phyloP scores from a whole-genome alignment of 139 green algal genomes.

The Eudorina sp. region DNA sequence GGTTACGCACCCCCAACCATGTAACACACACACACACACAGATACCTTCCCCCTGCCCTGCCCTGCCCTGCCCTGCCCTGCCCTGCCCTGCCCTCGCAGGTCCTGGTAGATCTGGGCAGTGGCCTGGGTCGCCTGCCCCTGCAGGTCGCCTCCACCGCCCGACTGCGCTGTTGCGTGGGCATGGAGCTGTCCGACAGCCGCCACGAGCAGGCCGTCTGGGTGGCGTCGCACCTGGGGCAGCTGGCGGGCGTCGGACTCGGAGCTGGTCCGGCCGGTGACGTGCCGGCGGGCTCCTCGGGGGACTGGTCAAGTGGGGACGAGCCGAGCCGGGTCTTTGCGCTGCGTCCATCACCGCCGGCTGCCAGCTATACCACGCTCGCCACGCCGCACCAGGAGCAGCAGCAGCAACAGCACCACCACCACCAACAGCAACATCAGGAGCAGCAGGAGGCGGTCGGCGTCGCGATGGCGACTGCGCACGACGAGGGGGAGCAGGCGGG shows the following conservation, averaged over 20 bases:
- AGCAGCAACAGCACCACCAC: background rate
- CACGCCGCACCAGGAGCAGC: background rate
- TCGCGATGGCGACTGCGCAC: background rate
- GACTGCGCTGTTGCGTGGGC: constrained; percentile 42
- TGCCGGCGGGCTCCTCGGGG: background rate
- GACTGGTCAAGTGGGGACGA: no score
- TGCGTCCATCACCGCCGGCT: background rate
- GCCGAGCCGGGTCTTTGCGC: background rate
- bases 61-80: no score
- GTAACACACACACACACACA: no score
- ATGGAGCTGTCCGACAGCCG: constrained; percentile 61
- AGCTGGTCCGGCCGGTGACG: background rate
- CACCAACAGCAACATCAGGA: background rate
- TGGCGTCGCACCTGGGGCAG: constrained; percentile 45
- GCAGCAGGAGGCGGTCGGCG: background rate
- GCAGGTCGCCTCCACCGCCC: constrained; percentile 44
- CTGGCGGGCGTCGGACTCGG: background rate
- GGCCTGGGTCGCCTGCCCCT: constrained; percentile 54
- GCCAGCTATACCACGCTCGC: no score
- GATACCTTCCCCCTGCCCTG: no score
- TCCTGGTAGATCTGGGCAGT: constrained; percentile 60
- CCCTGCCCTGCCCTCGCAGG: constrained; percentile 13
- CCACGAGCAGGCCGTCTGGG: constrained; percentile 60
- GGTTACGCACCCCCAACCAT: no score
- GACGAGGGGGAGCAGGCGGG: background rate